Conservation (phyloP, 169 alveolate genomes). For the Eimeria acervulina region DNA sequence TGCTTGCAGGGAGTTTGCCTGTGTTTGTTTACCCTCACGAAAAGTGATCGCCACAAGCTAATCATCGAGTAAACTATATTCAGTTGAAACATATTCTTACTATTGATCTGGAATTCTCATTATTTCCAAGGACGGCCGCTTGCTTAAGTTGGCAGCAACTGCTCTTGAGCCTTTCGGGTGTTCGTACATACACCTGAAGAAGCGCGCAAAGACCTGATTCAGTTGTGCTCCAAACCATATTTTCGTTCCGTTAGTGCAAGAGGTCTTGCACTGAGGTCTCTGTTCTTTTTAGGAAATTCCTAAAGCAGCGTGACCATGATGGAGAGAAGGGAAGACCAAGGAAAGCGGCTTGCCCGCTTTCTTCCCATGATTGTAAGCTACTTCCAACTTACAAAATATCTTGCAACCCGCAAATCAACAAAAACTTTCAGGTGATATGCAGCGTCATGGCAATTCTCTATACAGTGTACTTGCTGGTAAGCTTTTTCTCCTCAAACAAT, state of each 20-base stretch:
- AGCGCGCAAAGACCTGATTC: neutral
- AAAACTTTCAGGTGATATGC: constrained; percentile 64
- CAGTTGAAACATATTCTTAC: neutral
- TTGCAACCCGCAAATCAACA: neutral
- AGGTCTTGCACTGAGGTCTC: constrained; percentile 46
- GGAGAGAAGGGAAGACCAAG: constrained; percentile 61
- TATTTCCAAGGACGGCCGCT: neutral
- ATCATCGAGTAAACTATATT: neutral
- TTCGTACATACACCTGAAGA: constrained; percentile 68
- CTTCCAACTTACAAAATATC: too few relatives aligned
- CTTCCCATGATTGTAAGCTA: constrained; percentile 81
- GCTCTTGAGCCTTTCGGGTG: constrained; percentile 24
- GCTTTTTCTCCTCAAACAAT: neutral
- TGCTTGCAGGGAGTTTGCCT: neutral
- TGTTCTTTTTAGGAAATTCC: constrained; percentile 57
- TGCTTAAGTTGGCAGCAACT: neutral
- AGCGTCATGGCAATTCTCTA: constrained; percentile 71
- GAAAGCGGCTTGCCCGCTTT: constrained; percentile 84
- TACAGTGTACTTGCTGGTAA: constrained; percentile 78
- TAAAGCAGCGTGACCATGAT: constrained; percentile 70
- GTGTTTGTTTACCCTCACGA: neutral
- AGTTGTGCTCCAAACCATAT: constrained; percentile 71
- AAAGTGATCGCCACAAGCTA: neutral
- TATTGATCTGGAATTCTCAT: neutral
- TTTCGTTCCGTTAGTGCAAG: constrained; percentile 73